These are phyloP conservation scores for Carnegiea gigantea DNA, from an alignment of 179 eudicot genomes.

Conservation along the genomic window DNA sequence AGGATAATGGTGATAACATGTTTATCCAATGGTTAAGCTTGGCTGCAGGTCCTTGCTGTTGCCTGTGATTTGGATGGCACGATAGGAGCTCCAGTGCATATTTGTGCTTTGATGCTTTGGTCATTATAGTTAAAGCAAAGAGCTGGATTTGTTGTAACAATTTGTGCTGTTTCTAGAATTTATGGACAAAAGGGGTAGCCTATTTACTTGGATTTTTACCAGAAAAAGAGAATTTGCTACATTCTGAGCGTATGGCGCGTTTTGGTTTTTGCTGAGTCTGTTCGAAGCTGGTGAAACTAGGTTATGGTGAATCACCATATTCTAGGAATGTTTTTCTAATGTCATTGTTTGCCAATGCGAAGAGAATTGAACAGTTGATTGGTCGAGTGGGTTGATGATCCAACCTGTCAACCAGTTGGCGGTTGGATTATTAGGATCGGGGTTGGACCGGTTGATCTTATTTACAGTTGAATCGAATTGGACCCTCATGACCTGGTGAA, in stretches of 20 bases:
- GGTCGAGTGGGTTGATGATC: too few species aligned
- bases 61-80: background rate
- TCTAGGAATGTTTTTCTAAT: background rate
- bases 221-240: background rate
- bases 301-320: background rate
- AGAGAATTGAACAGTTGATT: too few species aligned
- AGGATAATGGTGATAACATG: background rate
- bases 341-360: too few species aligned
- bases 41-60: background rate
- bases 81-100: constrained; percentile 3
- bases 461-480: too few species aligned
- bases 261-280: background rate
- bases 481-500: too few species aligned
- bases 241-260: background rate
- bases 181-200: background rate
- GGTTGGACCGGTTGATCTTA: too few species aligned
- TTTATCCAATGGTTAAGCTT: background rate
- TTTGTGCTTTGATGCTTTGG: background rate
- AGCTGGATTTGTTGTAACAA: constrained; percentile 23
- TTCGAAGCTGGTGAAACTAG: background rate
- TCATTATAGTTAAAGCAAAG: background rate
- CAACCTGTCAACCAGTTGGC: too few species aligned
- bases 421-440: too few species aligned
- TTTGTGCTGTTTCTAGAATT: constrained; percentile 13
- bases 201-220: constrained; percentile 3